phyloP scores from a whole-genome alignment of 768 basidiomycete genomes.

The Daedaleopsis nitida region DNA sequence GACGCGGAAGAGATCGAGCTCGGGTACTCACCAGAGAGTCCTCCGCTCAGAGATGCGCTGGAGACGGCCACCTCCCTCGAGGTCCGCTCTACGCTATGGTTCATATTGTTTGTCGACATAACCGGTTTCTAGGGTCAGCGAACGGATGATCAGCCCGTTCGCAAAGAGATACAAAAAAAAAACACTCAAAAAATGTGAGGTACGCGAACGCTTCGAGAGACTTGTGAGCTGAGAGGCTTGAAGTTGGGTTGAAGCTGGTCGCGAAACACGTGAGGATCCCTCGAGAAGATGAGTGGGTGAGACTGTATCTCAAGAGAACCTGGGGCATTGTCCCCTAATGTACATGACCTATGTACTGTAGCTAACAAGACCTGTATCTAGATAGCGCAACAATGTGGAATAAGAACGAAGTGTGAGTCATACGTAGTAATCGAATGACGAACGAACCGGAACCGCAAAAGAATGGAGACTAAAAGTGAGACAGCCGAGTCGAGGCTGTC shows the following conservation, averaged over 20 bases:
- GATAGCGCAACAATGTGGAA: too few species aligned
- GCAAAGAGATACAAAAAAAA: background rate
- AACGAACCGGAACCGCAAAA: background rate
- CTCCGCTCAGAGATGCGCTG: background rate
- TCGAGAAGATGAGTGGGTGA: background rate
- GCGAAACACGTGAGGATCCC: too few species aligned
- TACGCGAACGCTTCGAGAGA: background rate
- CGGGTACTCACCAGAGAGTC: background rate
- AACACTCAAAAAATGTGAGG: conserved; percentile 5
- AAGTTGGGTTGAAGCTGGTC: too few species aligned
- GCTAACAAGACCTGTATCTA: background rate
- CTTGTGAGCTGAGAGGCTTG: too few species aligned
- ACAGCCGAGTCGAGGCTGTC: too few species aligned
- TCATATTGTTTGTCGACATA: too few species aligned
- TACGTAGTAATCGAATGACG: background rate
- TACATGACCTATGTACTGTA: too few species aligned
- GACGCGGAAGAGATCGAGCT: background rate
- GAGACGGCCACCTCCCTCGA: background rate
- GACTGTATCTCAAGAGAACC: background rate
- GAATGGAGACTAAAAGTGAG: too few species aligned
- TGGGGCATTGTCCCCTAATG: too few species aligned
- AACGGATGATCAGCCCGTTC: background rate
- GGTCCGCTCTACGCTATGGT: background rate
- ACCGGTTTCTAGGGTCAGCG: background rate
- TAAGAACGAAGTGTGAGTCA: too few species aligned